These are phyloP conservation scores for Magnolia sinica DNA, from an alignment of 164 flowering plant genomes.

Conservation along the genomic window DNA sequence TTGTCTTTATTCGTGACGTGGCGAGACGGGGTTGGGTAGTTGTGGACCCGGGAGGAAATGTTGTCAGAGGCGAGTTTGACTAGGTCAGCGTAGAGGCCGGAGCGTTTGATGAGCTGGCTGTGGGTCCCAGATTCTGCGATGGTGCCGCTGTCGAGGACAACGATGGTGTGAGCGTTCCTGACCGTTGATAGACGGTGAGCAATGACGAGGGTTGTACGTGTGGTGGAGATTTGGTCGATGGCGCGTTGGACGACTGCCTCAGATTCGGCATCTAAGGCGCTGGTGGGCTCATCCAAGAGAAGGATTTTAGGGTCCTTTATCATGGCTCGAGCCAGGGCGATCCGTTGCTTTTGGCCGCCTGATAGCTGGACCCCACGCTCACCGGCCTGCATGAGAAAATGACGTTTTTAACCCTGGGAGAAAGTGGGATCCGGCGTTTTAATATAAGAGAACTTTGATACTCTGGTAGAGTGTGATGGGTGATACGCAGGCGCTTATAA, in stretches of 20 bases:
- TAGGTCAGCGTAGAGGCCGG: slow-evolving; percentile 50
- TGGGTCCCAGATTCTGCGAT: slow-evolving; percentile 61
- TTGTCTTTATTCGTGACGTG: neutral
- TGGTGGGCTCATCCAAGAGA: slow-evolving; percentile 79
- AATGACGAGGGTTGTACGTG: slow-evolving; percentile 65
- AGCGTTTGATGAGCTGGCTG: slow-evolving; percentile 43
- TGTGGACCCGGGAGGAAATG: neutral
- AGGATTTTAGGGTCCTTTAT: slow-evolving; percentile 61
- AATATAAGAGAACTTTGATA: too few relatives aligned
- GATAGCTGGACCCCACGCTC: slow-evolving; percentile 62
- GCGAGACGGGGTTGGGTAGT: neutral
- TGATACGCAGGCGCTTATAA: too few relatives aligned
- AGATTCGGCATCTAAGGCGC: slow-evolving; percentile 70
- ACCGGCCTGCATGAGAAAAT: slow-evolving; percentile 43
- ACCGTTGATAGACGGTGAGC: slow-evolving; percentile 78
- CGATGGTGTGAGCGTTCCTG: slow-evolving; percentile 56
- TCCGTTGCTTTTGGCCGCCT: slow-evolving; percentile 84
- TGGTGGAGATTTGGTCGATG: slow-evolving; percentile 53
- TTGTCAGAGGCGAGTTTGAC: slow-evolving; percentile 57
- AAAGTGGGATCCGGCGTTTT: neutral
- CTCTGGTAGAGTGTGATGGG: too few relatives aligned
- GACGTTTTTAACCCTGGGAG: too few relatives aligned
- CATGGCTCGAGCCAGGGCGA: slow-evolving; percentile 73
- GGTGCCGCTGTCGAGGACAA: slow-evolving; percentile 53
- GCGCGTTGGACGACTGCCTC: slow-evolving; percentile 59